Conservation (phyloP, 345 rosid species). For the Citrus sinensis region DVS_A1.0 CM039161.1:13382501-13383000, state of each 20-base stretch:
- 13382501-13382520: slow-evolving; percentile 55
- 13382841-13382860: not conserved
- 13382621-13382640: not conserved
- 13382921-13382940: not conserved
- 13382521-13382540: not conserved
- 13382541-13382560: not conserved
- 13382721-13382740: not conserved
- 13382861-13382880: not conserved
- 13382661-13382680: not conserved
- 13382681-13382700: not conserved
- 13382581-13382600: not conserved
- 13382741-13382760: not conserved
- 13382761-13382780: not conserved
- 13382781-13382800: not conserved
- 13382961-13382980: not conserved
- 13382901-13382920: not conserved
- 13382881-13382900: not conserved
- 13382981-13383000: not conserved
- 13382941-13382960: not conserved
- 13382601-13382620: not conserved
- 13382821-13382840: not conserved
- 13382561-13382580: not conserved
- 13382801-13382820: not conserved
- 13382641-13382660: not conserved
- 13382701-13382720: not conserved